Base-by-base conservation (phyloP, 768 basidiomycete genomes). In the Russula earlei region DNA sequence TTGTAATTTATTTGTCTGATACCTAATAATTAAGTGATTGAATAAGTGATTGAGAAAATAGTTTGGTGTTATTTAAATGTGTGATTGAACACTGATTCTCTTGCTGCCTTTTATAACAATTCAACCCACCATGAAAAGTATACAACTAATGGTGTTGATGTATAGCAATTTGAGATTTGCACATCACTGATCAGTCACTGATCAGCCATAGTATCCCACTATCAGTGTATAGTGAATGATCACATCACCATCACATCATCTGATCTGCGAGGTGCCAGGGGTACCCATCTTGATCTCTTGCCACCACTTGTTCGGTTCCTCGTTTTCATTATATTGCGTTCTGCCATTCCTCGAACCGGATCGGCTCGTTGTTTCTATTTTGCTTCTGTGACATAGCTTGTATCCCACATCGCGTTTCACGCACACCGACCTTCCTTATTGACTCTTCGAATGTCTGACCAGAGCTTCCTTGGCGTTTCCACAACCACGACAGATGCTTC, bases 331-430 rank as follows among this genome's bases (percentile, higher is more conserved):
- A 36, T 63, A 52, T 55, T 36, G 15, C 10, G 4, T 14, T 36
- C 5, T 14, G 4, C 34, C n/a, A 2, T 46, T 33, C 24, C 48
- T 52, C 49, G 55, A 43, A 17, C 25, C 47, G 14, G 54, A 48
- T 56, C 40, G 56, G 37, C 20, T 57, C 36, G 4, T 36, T 53
- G 1, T 19, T 51, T 45, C 31, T 14, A 6, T 44, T 52, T 20
- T 47, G 1, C 29, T 58, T 54, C 56, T 58, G 52, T 49, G 40
- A 58, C 14, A 54, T 54, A 55, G 43, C 54, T 58, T 33, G 29
- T 57, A 42, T 31, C 29, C 29, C 29, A 31, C 29, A 31, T 42
- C 19, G 50, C 56, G 41, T 49, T 56, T 56, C 33, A 48, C 52
- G 52, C 57, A 27, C 25, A n/a, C 34, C 15, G 43, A 33, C 58